Conservation (phyloP, 768 basidiomycete species). For the Auricularia heimuer region DNA sequence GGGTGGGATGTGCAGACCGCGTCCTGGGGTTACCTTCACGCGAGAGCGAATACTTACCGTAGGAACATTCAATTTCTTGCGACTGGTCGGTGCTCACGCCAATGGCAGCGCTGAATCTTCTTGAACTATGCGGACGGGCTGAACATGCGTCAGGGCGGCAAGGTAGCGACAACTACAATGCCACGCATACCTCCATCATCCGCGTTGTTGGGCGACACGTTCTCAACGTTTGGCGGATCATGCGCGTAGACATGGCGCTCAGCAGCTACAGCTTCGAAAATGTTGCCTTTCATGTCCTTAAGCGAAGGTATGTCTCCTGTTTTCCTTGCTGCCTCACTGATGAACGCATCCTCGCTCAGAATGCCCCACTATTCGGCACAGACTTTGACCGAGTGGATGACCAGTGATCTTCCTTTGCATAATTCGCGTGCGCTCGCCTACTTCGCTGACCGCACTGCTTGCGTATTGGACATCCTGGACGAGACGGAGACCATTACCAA, state of each 20-base stretch:
- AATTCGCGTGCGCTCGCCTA: conserved; percentile 49
- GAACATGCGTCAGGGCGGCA: conserved; percentile 30
- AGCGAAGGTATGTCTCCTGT: conserved; percentile 46
- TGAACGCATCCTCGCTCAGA: conserved; percentile 29
- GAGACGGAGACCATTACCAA: conserved; percentile 75
- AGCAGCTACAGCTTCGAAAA: conserved; percentile 84
- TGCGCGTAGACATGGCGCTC: conserved; percentile 74
- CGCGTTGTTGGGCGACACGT: conserved; percentile 82
- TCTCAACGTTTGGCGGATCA: conserved; percentile 85
- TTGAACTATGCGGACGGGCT: conserved; percentile 69
- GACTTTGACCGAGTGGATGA: conserved; percentile 61
- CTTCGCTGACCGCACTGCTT: conserved; percentile 49
- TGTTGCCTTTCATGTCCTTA: conserved; percentile 71
- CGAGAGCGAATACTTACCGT: conserved; percentile 59
- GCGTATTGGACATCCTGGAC: conserved; percentile 74
- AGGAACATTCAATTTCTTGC: conserved; percentile 4
- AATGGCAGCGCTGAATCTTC: conserved; percentile 54
- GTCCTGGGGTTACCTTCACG: conserved; percentile 85
- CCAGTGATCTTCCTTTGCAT: conserved; percentile 47
- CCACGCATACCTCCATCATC: conserved; percentile 69
- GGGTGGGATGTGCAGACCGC: conserved; percentile 87
- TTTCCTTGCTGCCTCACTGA: background rate
- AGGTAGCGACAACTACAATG: conserved; percentile 58
- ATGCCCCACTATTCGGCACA: conserved; percentile 61
- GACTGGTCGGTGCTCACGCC: background rate